Evolutionary conservation across 1,139 yeast genomes (phyloP).

Genomic region (Kurtzmaniella quercitrusa): DNA sequence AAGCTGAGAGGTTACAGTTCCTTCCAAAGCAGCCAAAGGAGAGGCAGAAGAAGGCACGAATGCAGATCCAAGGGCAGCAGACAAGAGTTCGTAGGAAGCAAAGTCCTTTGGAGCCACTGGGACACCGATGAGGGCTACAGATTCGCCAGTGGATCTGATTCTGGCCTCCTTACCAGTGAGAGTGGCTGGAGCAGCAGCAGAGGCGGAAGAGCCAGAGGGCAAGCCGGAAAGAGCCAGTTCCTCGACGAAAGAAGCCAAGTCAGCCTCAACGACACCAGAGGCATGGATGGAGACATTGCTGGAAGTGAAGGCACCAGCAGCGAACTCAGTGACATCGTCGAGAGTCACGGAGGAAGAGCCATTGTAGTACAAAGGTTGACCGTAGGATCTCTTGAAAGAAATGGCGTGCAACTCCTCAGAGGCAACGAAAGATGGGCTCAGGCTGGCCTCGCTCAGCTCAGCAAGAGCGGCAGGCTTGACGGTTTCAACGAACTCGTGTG

Average conservation of each 20-base stretch:
- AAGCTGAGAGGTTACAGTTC: constrained; percentile 55
- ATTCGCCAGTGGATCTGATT: constrained; percentile 61
- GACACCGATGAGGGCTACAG: constrained; percentile 77
- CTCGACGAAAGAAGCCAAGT: constrained; percentile 61
- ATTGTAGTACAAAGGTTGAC: constrained; percentile 76
- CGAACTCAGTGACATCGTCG: constrained; percentile 65
- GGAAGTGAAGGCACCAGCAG: constrained; percentile 64
- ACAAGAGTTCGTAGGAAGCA: constrained; percentile 67
- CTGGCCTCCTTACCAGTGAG: constrained; percentile 73
- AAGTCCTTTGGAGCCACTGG: constrained; percentile 66
- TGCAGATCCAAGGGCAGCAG: constrained; percentile 69
- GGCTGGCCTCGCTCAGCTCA: constrained; percentile 46
- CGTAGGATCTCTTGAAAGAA: constrained; percentile 86
- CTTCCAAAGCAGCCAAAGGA: constrained; percentile 47
- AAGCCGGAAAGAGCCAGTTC: constrained; percentile 65
- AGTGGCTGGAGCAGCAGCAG: constrained; percentile 36
- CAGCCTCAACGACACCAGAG: constrained; percentile 69
- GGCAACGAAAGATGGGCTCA: constrained; percentile 56
- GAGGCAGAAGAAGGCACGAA: constrained; percentile 43
- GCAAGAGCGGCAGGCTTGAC: constrained; percentile 75
- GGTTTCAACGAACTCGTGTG: constrained; percentile 77
- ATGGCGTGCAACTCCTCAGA: constrained; percentile 76
- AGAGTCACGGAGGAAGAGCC: constrained; percentile 54
- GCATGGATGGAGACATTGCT: constrained; percentile 70
- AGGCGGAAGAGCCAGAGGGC: constrained; percentile 52